phyloP scores from a whole-genome alignment of 2,329 filamentous ascomycete species.

The Ilyonectria mors-panacis region DNA sequence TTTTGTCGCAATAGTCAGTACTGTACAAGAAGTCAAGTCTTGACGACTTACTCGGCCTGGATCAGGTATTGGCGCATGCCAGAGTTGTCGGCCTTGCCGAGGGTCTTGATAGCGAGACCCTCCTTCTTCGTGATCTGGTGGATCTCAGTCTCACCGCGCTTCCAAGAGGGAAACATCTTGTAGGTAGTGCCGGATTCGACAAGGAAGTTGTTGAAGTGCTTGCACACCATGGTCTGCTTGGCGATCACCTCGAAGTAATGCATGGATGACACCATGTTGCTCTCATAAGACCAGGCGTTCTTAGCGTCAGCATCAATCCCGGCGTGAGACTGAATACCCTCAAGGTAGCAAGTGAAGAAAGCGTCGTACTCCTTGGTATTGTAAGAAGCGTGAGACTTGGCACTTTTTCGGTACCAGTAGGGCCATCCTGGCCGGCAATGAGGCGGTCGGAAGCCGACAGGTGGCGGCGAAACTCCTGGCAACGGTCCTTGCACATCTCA shows the following conservation, averaged over 20 bases:
- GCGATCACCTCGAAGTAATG: slow-evolving; percentile 39
- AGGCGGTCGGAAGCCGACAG: slow-evolving; percentile 25
- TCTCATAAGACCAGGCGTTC: slow-evolving; percentile 28
- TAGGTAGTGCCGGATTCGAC: slow-evolving; percentile 16
- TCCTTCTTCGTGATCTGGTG: slow-evolving; percentile 27
- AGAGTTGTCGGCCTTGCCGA: slow-evolving; percentile 38
- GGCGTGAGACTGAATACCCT: slow-evolving; percentile 20
- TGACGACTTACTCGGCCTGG: slow-evolving; percentile 17
- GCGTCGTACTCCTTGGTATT: slow-evolving; percentile 32
- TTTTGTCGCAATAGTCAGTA: background rate
- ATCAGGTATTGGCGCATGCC: slow-evolving; percentile 42
- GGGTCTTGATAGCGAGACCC: slow-evolving; percentile 31
- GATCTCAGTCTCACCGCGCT: slow-evolving; percentile 35
- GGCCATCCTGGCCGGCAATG: slow-evolving; percentile 39
- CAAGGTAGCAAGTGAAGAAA: slow-evolving; percentile 34
- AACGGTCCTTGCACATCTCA: slow-evolving; percentile 36
- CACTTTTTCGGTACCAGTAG: slow-evolving; percentile 1
- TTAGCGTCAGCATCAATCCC: slow-evolving; percentile 22
- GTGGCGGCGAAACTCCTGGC: slow-evolving; percentile 35
- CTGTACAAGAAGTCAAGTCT: background rate
- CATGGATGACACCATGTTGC: slow-evolving; percentile 24
- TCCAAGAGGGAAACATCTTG: slow-evolving; percentile 45
- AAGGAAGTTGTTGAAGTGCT: slow-evolving; percentile 9
- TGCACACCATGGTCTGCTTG: slow-evolving; percentile 32
- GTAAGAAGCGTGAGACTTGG: slow-evolving; percentile 24